Base-by-base conservation (phyloP, 768 basidiomycete species). In the Omphalotus guepiniiformis region DNA sequence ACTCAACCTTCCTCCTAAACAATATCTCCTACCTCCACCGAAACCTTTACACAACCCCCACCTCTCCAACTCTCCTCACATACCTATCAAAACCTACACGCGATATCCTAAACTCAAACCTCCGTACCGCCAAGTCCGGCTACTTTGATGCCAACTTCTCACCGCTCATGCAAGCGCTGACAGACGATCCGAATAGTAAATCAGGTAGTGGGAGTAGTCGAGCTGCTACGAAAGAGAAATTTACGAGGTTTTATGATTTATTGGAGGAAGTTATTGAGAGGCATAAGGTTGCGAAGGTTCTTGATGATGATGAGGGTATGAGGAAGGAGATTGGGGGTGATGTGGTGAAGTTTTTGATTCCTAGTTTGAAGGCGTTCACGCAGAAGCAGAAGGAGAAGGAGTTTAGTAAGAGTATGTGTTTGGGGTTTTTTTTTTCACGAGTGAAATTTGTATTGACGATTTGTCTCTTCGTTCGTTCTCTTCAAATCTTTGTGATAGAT, bases 61-160 rank as follows among this genome's bases (percentile, higher is more conserved):
- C 63, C 13, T 68, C 79, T 50, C 64, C 73, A 1, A 61, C 64
- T 0, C 64, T 85, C 2, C 62, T 68, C 13, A 59, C 71, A 7
- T 62, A 88, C 11, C 64, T 92, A 29, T 79, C 86, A 11, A 75
- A 75, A 23, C 75, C 81, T 1, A 75, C 85, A 0, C 67, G 76
- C 37, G 85, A 88, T 18, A 53, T 72, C 16, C 71, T 93, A 23
- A 76, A 79, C 51, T 83, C 82, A 4, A 80, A 78, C 50, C 88
- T 82, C 67, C 80, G 88, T 29, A 89, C 82, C 1, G 84, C 89
- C 35, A 90, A 90, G 63, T 86, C 88, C 7, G 83, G 73, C 3
- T 93, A 93, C 63, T 89, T 89, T 50, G 89, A 91, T 52, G 72
- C 84, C 19, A 92, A 89, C 64, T 90, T 86, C 62, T 80, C 83